Percentiles rank a stretch among this genome's conserved stretches.
Evolutionary conservation across 371 early-diverging fungal species (phyloP).

Genomic region (Circinella umbellata): DNA sequence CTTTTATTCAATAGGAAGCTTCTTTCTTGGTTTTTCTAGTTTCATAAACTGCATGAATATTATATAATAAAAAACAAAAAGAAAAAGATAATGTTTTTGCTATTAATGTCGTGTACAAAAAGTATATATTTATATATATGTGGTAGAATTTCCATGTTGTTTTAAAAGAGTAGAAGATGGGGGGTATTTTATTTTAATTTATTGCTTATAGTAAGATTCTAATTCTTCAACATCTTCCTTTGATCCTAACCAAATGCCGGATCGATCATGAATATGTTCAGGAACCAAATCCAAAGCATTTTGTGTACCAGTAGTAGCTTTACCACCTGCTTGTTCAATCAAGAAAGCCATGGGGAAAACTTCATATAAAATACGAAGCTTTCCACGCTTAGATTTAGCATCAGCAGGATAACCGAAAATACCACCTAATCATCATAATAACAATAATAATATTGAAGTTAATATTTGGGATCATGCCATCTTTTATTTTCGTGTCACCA

Average conservation of each 20-base stretch:
- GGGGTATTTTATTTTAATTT: neutral
- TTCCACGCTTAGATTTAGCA: slow-evolving; percentile 88
- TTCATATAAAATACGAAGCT: slow-evolving; percentile 96
- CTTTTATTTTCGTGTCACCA: slow-evolving; percentile 3
- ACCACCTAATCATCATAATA: slow-evolving; percentile 62
- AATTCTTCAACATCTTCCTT: slow-evolving; percentile 88
- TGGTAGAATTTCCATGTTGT: too few relatives aligned
- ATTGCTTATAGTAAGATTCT: slow-evolving; percentile 59
- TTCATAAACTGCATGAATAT: too few relatives aligned
- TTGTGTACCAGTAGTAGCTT: slow-evolving; percentile 83
- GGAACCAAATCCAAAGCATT: slow-evolving; percentile 91
- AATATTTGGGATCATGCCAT: neutral
- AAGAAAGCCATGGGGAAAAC: slow-evolving; percentile 98
- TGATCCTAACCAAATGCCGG: slow-evolving; percentile 93
- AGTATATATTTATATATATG: too few relatives aligned
- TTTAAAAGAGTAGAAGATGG: too few relatives aligned
- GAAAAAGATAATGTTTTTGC: too few relatives aligned
- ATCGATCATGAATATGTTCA: slow-evolving; percentile 87
- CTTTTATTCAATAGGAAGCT: too few relatives aligned
- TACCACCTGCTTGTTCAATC: slow-evolving; percentile 96
- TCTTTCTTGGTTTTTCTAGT: too few relatives aligned
- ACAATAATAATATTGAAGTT: too few relatives aligned
- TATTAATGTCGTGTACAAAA: too few relatives aligned
- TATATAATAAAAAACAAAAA: too few relatives aligned
- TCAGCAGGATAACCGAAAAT: slow-evolving; percentile 89